Base-by-base conservation (phyloP, 2,329 filamentous ascomycete species). In the Fusarium incarnatum region DNA sequence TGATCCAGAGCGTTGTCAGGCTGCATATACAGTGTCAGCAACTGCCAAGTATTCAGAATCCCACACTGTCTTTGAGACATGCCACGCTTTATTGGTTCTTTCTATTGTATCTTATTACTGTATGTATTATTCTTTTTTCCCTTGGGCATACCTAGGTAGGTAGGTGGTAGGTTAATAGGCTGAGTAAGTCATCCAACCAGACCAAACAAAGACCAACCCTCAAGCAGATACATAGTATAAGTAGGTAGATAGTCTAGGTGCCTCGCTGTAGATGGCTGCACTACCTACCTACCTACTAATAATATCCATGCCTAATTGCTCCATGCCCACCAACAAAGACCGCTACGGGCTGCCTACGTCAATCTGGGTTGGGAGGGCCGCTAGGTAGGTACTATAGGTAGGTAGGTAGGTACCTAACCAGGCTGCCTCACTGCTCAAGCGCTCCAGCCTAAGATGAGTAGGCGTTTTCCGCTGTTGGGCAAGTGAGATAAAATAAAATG, bases 1-100 rank as follows among this genome's bases (percentile, higher is more conserved):
- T 57, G 49, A 42, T 44, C 13, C 23, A 54, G 54, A 50, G 49
- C 56, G 58, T 28, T 60, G 56, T 41, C 42, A 53, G 55, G 52
- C 55, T n/a, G 52, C 20, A 32, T 28, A 56, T 47, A 71, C 67
- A 71, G 67, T 70, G 67, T 60, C 20, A 46, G 12, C 6, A 13
- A 25, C 20, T 45, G 54, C 44, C 42, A 64, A 55, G 34, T 10
- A 25, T 18, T 4, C 13, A 5, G 7, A n/a, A 15, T 25, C 12
- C 4, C 12, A 22, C 67, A 70, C 67, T 47, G 67, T 70, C 20
- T 32, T 27, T 37, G 47, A 37, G n/a, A 34, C 37, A 37, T 37
- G 52, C 12, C 58, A 68, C 61, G 55, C 45, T 47, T 54, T 48
- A 37, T 65, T 47, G 47, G 30, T 25, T 30, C 44, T n/a, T 23